Evolutionary conservation across 305 asterid species (phyloP), one percentile per base, ranked within the genome.

Genomic region (Lippia alba): DNA sequence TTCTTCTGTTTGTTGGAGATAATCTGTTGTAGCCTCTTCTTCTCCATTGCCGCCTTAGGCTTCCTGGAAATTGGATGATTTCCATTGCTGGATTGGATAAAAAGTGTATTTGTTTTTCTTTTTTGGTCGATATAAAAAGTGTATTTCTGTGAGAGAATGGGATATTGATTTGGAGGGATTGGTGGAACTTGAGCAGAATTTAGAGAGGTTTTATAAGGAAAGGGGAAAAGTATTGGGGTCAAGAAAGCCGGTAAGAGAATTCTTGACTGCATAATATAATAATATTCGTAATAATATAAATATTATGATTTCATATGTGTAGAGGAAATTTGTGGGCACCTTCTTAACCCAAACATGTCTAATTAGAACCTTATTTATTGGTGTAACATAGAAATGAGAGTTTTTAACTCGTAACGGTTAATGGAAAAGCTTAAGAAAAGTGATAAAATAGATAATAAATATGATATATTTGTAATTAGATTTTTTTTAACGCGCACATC

Each of bases 1-100:
- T 79, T 40, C 69, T 79, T 24, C 78, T 53, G 65, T 54, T 83
- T 2, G 73, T 57, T 0, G 76, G 70, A 0, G 86, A 56, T 9
- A 83, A 4, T 30, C 78, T 69, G 74, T 73, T 80, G 84, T 86
- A 86, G 4, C 87, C 87, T 72, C 86, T 77, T 46, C 82, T 82
- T 72, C 84, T 76, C 85, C 85, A 69, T 40, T 67, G 78, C 60
- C 76, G 78, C 78, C 44, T 77, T 58, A 76, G 36, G 59, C 59
- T 70, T 58, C 79, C 67, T 0, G 50, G 56, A 0, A 64, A 74
- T 59, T 75, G 51, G 8, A 57, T 44, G 30, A 61, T 53, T 34
- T 78, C 84, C 88, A 78, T 80, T 19, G 12, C 3, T 49, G 17
- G 44, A 20, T n/a, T n/a, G n/a, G n/a, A n/a, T 63, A 30, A 30